These are phyloP conservation scores for Pseudogymnoascus sp. DNA, from an alignment of 2,329 filamentous ascomycete species.

Conservation along the genomic window DNA sequence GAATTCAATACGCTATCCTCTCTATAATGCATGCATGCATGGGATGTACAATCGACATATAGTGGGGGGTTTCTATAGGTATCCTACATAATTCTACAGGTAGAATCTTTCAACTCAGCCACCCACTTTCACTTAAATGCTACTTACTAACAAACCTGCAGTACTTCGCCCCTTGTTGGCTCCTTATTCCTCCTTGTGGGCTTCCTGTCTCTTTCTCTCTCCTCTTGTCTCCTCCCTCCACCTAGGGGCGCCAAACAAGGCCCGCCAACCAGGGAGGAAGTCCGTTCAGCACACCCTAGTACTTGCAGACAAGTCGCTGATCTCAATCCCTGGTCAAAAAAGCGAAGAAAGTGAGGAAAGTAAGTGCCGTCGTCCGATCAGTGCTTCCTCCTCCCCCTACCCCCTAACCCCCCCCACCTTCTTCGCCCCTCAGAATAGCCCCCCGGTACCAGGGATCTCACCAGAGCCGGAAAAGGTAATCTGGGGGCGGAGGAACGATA, in stretches of 20 bases:
- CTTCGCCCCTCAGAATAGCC: neutral
- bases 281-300: neutral
- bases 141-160: neutral
- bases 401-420: neutral
- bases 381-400: neutral
- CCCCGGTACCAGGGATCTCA: conserved; percentile 3
- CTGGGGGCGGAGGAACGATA: conserved; percentile 10
- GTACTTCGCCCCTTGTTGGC: conserved; percentile 1
- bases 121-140: neutral
- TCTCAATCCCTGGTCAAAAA: neutral
- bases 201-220: neutral
- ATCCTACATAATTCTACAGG: neutral
- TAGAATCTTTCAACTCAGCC: neutral
- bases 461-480: conserved; percentile 10
- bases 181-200: neutral
- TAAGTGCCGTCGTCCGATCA: neutral
- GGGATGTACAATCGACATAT: neutral
- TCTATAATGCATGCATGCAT: neutral
- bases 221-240: neutral
- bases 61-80: neutral
- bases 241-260: neutral
- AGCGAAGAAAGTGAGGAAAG: neutral
- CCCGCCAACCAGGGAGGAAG: conserved; percentile 2
- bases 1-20: neutral
- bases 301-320: neutral